Percentiles rank a stretch among this genome's conserved stretches.
Conservation (phyloP, 768 basidiomycete genomes). For the Rhizopogon vesiculosus region DNA sequence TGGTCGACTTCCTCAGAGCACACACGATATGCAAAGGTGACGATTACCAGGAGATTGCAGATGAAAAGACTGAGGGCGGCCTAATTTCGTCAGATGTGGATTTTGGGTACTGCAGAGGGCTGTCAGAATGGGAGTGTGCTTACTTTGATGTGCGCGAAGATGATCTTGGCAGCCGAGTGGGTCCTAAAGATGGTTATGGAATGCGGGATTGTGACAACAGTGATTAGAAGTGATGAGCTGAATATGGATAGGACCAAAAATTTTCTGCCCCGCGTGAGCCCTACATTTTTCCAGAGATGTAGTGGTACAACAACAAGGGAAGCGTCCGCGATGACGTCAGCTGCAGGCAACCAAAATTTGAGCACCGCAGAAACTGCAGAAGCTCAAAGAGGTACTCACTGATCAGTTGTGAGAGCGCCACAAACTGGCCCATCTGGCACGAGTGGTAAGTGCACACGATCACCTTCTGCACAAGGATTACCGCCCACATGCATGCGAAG, state of each 20-base stretch:
- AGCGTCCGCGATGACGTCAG: background rate
- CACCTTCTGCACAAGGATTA: background rate
- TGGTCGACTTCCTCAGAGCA: background rate
- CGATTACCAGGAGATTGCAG: background rate
- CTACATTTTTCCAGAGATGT: background rate
- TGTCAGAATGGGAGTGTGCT: background rate
- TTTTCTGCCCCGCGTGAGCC: background rate
- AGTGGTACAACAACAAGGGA: background rate
- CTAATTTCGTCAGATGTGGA: background rate
- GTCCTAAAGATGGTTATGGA: too few relatives aligned
- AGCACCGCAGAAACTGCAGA: background rate
- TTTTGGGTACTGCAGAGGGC: background rate
- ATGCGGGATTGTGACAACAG: background rate
- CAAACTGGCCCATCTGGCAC: background rate
- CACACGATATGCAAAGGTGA: background rate
- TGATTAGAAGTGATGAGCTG: background rate
- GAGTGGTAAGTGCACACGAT: background rate
- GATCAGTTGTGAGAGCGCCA: background rate
- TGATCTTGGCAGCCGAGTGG: too few relatives aligned
- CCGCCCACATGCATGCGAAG: background rate
- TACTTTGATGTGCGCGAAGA: background rate
- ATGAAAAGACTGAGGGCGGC: background rate
- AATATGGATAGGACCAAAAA: background rate
- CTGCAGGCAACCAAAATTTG: background rate
- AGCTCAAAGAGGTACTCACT: background rate